Percentiles rank a stretch among this genome's conserved stretches.
Evolutionary conservation across 306 rosid genomes (phyloP).

Genomic region (Acacia melanoxylon): DNA sequence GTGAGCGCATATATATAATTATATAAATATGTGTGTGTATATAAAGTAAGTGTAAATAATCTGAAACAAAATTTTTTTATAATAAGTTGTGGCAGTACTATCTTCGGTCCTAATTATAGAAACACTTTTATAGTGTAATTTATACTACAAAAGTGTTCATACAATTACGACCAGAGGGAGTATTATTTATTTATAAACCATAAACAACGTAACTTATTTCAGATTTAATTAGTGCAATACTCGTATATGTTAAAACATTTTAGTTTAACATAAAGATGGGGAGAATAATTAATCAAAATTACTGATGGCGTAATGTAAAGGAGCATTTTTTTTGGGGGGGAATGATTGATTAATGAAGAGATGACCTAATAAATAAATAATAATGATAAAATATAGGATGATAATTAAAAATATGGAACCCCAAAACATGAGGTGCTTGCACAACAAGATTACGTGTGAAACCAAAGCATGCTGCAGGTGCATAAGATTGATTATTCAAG

Average conservation of each 20-base stretch:
- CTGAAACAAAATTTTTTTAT: too few relatives aligned
- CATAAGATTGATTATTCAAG: background rate
- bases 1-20: background rate
- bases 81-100: background rate
- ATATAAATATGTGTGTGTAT: too few relatives aligned
- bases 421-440: background rate
- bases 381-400: background rate
- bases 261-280: background rate
- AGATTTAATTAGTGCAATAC: too few relatives aligned
- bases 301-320: background rate
- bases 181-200: too few relatives aligned
- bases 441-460: background rate
- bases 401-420: too few relatives aligned
- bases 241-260: too few relatives aligned
- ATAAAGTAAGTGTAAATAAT: too few relatives aligned
- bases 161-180: too few relatives aligned
- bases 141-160: too few relatives aligned
- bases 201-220: too few relatives aligned
- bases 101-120: too few relatives aligned
- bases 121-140: too few relatives aligned
- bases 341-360: background rate
- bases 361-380: background rate
- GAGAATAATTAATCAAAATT: background rate
- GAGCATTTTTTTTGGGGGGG: background rate
- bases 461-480: background rate